Conservation (phyloP, 805 yeast genomes). For the Metschnikowia lochheadii region DNA sequence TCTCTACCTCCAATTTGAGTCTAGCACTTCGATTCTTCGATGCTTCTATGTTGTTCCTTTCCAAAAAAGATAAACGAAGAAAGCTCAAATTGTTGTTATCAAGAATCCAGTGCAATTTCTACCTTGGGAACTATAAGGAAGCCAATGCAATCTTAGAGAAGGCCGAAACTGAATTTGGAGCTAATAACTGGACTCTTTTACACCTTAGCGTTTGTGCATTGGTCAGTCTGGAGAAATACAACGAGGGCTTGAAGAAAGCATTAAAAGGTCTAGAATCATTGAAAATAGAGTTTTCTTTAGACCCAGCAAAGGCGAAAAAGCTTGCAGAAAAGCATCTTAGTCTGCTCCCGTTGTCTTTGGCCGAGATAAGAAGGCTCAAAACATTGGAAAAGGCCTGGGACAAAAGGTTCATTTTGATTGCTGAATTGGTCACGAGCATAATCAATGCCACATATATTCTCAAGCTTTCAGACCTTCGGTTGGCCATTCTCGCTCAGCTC, state of each 20-base stretch:
- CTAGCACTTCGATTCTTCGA: conserved; percentile 39
- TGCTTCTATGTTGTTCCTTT: conserved; percentile 29
- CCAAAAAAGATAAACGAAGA: conserved; percentile 16
- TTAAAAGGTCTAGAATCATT: conserved; percentile 30
- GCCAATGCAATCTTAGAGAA: conserved; percentile 34
- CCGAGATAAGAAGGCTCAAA: conserved; percentile 33
- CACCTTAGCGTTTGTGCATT: conserved; percentile 36
- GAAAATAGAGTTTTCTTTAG: conserved; percentile 31
- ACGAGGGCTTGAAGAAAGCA: conserved; percentile 34
- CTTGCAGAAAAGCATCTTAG: conserved; percentile 20
- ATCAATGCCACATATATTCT: conserved; percentile 30
- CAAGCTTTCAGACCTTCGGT: conserved; percentile 24
- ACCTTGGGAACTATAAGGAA: conserved; percentile 27
- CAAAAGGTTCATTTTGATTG: conserved; percentile 27
- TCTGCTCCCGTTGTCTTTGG: conserved; percentile 36
- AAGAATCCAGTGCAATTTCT: conserved; percentile 28
- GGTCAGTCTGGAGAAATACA: conserved; percentile 24
- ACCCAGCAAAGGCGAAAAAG: conserved; percentile 21
- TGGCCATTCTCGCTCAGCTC: conserved; percentile 30
- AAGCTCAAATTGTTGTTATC: conserved; percentile 26
- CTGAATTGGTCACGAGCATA: conserved; percentile 39
- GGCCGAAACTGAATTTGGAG: conserved; percentile 26
- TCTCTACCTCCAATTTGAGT: conserved; percentile 39
- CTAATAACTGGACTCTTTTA: conserved; percentile 34
- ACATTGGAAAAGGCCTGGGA: conserved; percentile 21